Percentiles rank a stretch among this genome's conserved stretches.
Conservation (phyloP, 73 alveolate genomes). For the Paramecium sonneborni region DNA sequence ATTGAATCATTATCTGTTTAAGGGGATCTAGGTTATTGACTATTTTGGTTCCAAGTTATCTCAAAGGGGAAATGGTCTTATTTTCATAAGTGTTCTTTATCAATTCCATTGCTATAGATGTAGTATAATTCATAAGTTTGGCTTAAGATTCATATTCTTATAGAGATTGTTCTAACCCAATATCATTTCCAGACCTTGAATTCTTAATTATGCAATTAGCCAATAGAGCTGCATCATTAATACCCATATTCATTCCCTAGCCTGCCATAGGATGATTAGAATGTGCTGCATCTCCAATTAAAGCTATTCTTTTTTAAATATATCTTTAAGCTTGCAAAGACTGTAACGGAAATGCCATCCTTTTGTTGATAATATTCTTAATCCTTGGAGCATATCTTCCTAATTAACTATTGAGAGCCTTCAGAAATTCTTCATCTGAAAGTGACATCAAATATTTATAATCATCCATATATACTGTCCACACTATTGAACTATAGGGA, state of each 20-base stretch:
- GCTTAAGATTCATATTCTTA: constrained; percentile 62
- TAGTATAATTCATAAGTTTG: constrained; percentile 62
- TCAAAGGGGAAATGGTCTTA: constrained; percentile 4
- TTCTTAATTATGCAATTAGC: constrained; percentile 58
- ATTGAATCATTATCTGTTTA: constrained; percentile 12
- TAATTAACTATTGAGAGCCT: constrained; percentile 69
- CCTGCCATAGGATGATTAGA: constrained; percentile 88
- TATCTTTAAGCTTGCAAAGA: constrained; percentile 49
- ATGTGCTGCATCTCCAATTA: constrained; percentile 88
- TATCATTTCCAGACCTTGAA: constrained; percentile 55
- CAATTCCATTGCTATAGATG: constrained; percentile 50
- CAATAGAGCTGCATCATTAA: constrained; percentile 62
- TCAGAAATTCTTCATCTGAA: constrained; percentile 69
- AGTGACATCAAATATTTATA: constrained; percentile 60
- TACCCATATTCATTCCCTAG: constrained; percentile 67
- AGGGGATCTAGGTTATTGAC: background rate
- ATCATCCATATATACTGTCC: constrained; percentile 76
- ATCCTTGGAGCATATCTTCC: constrained; percentile 72
- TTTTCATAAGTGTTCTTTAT: constrained; percentile 49
- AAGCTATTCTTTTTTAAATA: constrained; percentile 74
- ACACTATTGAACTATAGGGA: constrained; percentile 74
- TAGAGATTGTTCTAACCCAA: constrained; percentile 40
- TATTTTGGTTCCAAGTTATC: constrained; percentile 54
- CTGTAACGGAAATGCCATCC: constrained; percentile 75
- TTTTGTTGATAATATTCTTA: constrained; percentile 64